phyloP scores from a whole-genome alignment of 345 rosid genomes.

The Pelargonium nanum region DNA sequence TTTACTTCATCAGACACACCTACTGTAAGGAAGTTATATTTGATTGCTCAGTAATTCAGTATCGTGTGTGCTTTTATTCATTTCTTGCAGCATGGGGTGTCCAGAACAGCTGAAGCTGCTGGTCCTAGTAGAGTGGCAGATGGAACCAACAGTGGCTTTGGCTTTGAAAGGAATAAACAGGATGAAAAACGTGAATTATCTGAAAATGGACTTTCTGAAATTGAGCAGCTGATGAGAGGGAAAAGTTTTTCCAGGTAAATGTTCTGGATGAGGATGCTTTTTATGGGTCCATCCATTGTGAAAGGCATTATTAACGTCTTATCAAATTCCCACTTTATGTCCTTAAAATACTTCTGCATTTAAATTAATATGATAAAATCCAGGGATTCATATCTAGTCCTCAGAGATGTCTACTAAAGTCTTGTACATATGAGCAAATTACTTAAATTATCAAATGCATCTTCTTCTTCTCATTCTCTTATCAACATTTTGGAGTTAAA shows the following conservation, averaged over 20 bases:
- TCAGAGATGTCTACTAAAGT: too few relatives aligned
- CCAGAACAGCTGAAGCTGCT: conserved; percentile 19
- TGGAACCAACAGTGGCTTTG: conserved; percentile 15
- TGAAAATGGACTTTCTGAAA: conserved; percentile 37
- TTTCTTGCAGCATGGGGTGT: conserved; percentile 18
- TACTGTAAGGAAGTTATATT: not conserved
- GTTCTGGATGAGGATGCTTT: too few relatives aligned
- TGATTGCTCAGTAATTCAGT: not conserved
- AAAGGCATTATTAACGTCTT: too few relatives aligned
- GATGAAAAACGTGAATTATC: conserved; percentile 13
- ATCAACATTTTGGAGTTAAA: too few relatives aligned
- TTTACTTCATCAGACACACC: not conserved
- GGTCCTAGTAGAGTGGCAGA: conserved; percentile 27
- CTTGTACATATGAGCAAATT: too few relatives aligned
- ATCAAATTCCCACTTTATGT: too few relatives aligned
- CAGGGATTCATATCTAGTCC: too few relatives aligned
- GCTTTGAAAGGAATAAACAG: conserved; percentile 19
- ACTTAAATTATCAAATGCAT: too few relatives aligned
- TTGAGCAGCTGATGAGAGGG: conserved; percentile 59
- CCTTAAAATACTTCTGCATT: too few relatives aligned
- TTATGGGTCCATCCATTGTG: too few relatives aligned
- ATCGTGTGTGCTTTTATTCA: not conserved
- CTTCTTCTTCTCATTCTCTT: too few relatives aligned
- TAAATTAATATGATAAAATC: too few relatives aligned
- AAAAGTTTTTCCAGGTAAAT: conserved; percentile 53